Evolutionary conservation across 148 eudicot genomes (phyloP), one percentile per base, ranked within the genome.

Genomic region (Pouteria glomerata): DNA sequence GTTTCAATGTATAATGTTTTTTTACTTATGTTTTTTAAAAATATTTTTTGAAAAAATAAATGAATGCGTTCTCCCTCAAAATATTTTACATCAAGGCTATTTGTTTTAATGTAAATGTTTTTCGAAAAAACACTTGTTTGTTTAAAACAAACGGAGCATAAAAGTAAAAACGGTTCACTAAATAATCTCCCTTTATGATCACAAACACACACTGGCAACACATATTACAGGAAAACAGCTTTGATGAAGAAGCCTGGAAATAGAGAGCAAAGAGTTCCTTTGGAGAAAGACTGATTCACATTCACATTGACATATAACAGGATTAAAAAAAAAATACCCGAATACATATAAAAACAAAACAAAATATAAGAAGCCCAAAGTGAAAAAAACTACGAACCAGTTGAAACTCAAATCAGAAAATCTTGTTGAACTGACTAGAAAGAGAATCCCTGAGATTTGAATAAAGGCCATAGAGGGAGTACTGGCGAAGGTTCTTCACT

Each of bases 401-500:
- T 13, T 26, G 47, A 26, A 73, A 44, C 72, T 51, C 41, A n/a
- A 68, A 72, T 85, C 76, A 91, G 78, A 92, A 89, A 71, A 92
- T 45, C 19, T 79, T 87, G 90, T 69, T 89, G 77, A 83, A 87
- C 76, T 87, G 97, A 75, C 83, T 76, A 24, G 91, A 77, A 48
- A 92, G 85, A 60, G 96, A 92, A 72, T 76, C 76, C 83, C 75
- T 83, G 80, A 93, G 84, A 80, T 84, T 85, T 19, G 86, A 82
- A 71, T 87, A 93, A 30, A 90, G 85, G 57, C 90, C 88, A 73
- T 74, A 87, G 2, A 90, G 83, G 6, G 94, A 93, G 78, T 88
- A 93, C 77, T 85, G 94, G 6, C 94, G 89, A 33, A 93, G 95
- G 53, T 87, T 93, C 66, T 83, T 78, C 53, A 90, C 92, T 80